Evolutionary conservation across 1,284 basidiomycete genomes (phyloP), one percentile per base, ranked within the genome.

Genomic region (Coriolopsis trogii): DNA sequence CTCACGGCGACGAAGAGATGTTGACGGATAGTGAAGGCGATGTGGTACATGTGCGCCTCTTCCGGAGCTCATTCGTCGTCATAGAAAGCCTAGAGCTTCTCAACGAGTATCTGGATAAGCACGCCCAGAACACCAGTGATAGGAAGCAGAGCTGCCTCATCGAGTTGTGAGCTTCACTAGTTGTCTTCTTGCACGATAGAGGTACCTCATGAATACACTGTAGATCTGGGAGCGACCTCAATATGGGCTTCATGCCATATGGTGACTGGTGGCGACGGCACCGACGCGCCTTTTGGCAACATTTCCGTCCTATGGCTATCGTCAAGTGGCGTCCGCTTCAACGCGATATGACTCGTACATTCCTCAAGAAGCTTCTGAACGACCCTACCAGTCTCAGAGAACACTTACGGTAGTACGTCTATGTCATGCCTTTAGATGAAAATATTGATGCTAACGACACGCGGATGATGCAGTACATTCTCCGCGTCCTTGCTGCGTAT

Each of bases 21-120:
- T 16, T 16, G 6, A 6, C 33, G 20, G n/a, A 12, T 16, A 12
- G 6, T 31, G 30, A 31, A 34, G 33, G 33, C 33, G 33, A 34
- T 13, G 4, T 34, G n/a, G 33, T 63, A 13, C 61, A 65, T 34
- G 26, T 67, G 8, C 34, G 40, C 10, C 43, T 64, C 5, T 48
- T 67, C 9, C 63, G 65, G 1, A 36, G 61, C 18, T 51, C 58
- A 9, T 47, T 63, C 16, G 36, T 68, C 4, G 48, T 68, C 8
- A 24, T 61, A 15, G 51, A 41, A 6, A 44, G 48, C 8, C 29
- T 41, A 6, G 30, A 44, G 6, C 28, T 39, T 0, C 43, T 52
- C 21, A 37, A 20, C 13, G 59, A 56, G 3, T 44, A 52, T 8
- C 51, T 59, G 3, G 54, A 57, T 5, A 59, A 55, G 46, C 16